These are phyloP conservation scores for Sporodiniella umbellata DNA, from an alignment of 371 early-diverging fungal species.

Conservation along the genomic window DNA sequence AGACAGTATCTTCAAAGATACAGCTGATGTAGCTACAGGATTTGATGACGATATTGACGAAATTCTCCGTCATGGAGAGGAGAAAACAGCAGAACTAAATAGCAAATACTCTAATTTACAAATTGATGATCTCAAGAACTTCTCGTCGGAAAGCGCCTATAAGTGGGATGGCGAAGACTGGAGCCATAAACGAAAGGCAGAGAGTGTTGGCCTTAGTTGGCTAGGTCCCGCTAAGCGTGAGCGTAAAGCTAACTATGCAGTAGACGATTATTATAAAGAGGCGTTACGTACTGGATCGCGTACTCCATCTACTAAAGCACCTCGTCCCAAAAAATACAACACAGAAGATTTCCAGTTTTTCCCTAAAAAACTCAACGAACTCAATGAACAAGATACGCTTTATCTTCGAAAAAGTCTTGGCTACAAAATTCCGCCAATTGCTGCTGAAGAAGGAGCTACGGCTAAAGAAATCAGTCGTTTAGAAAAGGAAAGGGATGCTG, in stretches of 20 bases:
- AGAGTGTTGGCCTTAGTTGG: constrained; percentile 60
- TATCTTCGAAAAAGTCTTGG: constrained; percentile 62
- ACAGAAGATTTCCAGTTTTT: constrained; percentile 93
- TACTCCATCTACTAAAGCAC: constrained; percentile 49
- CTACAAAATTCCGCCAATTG: constrained; percentile 51
- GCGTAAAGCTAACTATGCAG: constrained; percentile 81
- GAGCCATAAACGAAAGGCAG: constrained; percentile 58
- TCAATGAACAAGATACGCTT: constrained; percentile 81
- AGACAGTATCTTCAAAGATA: constrained; percentile 75
- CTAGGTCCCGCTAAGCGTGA: constrained; percentile 91
- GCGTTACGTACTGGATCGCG: constrained; percentile 62
- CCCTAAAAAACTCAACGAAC: constrained; percentile 72
- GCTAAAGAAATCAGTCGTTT: constrained; percentile 46
- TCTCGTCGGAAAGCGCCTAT: constrained; percentile 78
- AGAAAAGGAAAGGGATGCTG: constrained; percentile 70
- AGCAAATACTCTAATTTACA: constrained; percentile 84
- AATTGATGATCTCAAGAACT: constrained; percentile 87
- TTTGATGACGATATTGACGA: constrained; percentile 85
- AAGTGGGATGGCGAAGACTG: constrained; percentile 98
- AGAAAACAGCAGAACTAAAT: constrained; percentile 89
- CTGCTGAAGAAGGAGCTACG: constrained; percentile 28
- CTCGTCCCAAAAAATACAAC: constrained; percentile 63
- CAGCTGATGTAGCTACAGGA: constrained; percentile 50
- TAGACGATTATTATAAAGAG: constrained; percentile 87
- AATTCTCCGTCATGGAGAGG: constrained; percentile 82